Percentiles rank a stretch among this genome's conserved stretches.
These are phyloP conservation scores for Geotrichum phurueaensis DNA, from an alignment of 1,139 yeast species.

Conservation along the genomic window DNA sequence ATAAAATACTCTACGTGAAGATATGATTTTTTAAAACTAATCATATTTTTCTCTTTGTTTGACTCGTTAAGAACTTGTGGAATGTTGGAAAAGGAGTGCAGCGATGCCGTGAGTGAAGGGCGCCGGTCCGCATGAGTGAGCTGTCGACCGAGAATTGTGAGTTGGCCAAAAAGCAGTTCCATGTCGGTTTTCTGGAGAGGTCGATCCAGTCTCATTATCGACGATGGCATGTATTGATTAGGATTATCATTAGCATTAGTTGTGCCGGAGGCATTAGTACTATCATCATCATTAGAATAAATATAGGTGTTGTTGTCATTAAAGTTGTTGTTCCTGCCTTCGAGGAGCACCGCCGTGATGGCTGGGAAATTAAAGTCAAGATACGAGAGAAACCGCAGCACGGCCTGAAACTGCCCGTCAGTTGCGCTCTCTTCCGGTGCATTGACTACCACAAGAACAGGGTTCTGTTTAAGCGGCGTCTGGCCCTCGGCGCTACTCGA, in stretches of 20 bases:
- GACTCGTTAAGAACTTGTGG: background rate
- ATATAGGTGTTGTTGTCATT: background rate
- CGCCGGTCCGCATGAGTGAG: slow-evolving; percentile 4
- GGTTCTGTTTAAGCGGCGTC: background rate
- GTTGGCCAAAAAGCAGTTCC: slow-evolving; percentile 1
- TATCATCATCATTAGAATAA: background rate
- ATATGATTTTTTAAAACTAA: slow-evolving; percentile 4
- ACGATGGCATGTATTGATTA: background rate
- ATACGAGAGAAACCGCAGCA: slow-evolving; percentile 2
- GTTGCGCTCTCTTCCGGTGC: background rate
- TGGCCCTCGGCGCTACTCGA: slow-evolving; percentile 1
- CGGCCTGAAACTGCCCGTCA: background rate
- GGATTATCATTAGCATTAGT: background rate
- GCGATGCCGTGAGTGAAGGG: slow-evolving; percentile 5
- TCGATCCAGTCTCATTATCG: background rate
- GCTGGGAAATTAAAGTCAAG: slow-evolving; percentile 4
- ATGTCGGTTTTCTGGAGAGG: background rate
- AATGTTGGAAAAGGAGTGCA: slow-evolving; percentile 5
- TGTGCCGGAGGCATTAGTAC: background rate
- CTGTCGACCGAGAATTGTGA: slow-evolving; percentile 1
- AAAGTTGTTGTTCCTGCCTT: background rate
- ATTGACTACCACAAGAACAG: slow-evolving; percentile 1
- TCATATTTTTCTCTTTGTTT: background rate
- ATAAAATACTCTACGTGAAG: slow-evolving; percentile 6
- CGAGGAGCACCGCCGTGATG: background rate